Percentiles rank a stretch among this genome's conserved stretches.
Conservation (phyloP, 176 grass and related monocot species). For the Eragrostis curvula region DNA sequence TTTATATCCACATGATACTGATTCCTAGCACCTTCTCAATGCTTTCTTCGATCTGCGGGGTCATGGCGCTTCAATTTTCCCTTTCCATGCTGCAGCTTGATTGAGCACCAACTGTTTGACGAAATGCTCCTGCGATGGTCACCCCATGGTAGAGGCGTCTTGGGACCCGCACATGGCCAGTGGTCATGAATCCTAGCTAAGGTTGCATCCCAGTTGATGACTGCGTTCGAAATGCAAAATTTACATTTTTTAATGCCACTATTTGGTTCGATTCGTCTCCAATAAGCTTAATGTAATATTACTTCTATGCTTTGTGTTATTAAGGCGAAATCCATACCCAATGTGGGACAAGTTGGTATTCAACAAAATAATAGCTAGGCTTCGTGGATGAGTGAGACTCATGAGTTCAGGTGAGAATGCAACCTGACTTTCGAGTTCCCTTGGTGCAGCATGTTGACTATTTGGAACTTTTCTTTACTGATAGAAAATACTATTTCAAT, state of each 20-base stretch:
- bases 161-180: too few relatives aligned
- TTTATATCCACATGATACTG: too few relatives aligned
- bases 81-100: too few relatives aligned
- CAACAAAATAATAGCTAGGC: conserved; percentile 92
- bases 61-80: too few relatives aligned
- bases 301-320: conserved; percentile 19
- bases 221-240: conserved; percentile 6
- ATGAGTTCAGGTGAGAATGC: conserved; percentile 93
- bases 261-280: neutral
- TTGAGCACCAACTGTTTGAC: too few relatives aligned
- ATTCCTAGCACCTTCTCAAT: too few relatives aligned
- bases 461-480: conserved; percentile 35
- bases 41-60: too few relatives aligned
- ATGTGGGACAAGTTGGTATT: conserved; percentile 98
- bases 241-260: neutral
- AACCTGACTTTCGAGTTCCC: conserved; percentile 41
- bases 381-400: conserved; percentile 77
- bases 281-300: conserved; percentile 2
- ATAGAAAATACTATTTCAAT: neutral
- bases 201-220: too few relatives aligned
- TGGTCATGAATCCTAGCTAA: too few relatives aligned
- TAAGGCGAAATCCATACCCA: conserved; percentile 75
- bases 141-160: too few relatives aligned
- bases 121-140: too few relatives aligned
- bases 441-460: conserved; percentile 33